A percentile compares a stretch with the other conserved stretches of the same genome.
phyloP scores from a whole-genome alignment of 2,329 filamentous ascomycete species.

The Rhexocercosporidium sp. region DNA sequence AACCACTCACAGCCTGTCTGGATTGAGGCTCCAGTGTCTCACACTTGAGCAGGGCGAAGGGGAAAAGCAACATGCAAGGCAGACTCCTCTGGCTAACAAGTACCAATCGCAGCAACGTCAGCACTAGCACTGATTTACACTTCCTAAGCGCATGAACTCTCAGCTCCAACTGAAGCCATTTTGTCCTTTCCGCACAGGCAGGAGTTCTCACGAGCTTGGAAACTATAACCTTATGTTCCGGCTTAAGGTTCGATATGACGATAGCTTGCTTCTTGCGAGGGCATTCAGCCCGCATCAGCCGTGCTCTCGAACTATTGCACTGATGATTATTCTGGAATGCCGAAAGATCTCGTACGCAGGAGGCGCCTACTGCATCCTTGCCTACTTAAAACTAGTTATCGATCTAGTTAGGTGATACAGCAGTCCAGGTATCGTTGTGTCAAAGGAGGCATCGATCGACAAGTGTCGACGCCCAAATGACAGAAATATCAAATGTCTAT shows the following conservation, averaged over 20 bases:
- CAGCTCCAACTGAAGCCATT: neutral
- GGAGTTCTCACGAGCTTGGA: neutral
- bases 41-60: slow-evolving; percentile 1
- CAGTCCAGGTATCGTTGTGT: neutral
- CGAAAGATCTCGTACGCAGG: neutral
- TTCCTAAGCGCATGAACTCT: slow-evolving; percentile 1
- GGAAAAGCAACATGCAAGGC: slow-evolving; percentile 5
- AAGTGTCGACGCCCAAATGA: neutral
- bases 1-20: slow-evolving; percentile 4
- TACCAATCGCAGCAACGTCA: slow-evolving; percentile 2
- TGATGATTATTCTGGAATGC: neutral
- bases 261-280: neutral
- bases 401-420: neutral
- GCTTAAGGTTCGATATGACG: neutral
- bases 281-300: neutral
- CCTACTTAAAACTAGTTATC: neutral
- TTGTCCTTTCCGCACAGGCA: neutral
- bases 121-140: neutral
- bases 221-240: neutral
- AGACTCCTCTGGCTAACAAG: neutral
- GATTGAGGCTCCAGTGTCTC: slow-evolving; percentile 8
- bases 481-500: neutral
- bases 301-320: neutral
- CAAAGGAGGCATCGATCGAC: neutral
- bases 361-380: neutral